These are phyloP conservation scores for Tritrichomonas musculus DNA, from an alignment of 208 protist genomes.

Conservation along the genomic window DNA sequence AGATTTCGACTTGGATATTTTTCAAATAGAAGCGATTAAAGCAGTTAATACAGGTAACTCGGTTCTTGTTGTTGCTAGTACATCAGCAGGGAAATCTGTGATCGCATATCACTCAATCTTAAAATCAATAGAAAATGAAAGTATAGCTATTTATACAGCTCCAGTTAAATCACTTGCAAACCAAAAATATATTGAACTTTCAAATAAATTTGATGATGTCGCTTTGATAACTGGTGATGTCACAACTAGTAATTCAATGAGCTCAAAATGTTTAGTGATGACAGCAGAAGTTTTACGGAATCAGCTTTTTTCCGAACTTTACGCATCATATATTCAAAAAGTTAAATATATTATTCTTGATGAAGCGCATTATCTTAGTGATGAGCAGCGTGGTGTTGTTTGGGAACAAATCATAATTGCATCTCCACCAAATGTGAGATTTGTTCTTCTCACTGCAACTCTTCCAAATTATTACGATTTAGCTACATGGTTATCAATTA, in stretches of 20 bases:
- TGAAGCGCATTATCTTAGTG: slow-evolving; percentile 21
- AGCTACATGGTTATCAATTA: background rate
- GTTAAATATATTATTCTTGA: slow-evolving; percentile 9
- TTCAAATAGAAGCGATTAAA: slow-evolving; percentile 22
- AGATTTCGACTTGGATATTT: background rate
- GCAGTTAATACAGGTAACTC: background rate
- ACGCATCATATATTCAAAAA: background rate
- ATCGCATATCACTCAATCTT: slow-evolving; percentile 1
- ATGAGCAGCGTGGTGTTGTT: background rate
- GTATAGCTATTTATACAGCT: slow-evolving; percentile 1
- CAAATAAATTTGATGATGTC: background rate
- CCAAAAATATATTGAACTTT: background rate
- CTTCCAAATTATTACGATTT: background rate
- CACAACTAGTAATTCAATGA: background rate
- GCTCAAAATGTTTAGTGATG: background rate
- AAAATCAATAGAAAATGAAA: background rate
- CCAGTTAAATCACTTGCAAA: slow-evolving; percentile 31
- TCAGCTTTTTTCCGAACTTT: background rate
- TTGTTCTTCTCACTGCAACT: background rate
- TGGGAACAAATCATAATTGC: slow-evolving; percentile 24
- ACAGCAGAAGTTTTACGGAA: slow-evolving; percentile 20
- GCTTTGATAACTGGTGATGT: slow-evolving; percentile 27
- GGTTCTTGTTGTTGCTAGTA: background rate
- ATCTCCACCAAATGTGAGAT: background rate
- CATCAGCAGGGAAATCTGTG: slow-evolving; percentile 25